These are phyloP conservation scores for Pezicula rhizophila DNA, from an alignment of 2,329 filamentous ascomycete species.

Conservation along the genomic window DNA sequence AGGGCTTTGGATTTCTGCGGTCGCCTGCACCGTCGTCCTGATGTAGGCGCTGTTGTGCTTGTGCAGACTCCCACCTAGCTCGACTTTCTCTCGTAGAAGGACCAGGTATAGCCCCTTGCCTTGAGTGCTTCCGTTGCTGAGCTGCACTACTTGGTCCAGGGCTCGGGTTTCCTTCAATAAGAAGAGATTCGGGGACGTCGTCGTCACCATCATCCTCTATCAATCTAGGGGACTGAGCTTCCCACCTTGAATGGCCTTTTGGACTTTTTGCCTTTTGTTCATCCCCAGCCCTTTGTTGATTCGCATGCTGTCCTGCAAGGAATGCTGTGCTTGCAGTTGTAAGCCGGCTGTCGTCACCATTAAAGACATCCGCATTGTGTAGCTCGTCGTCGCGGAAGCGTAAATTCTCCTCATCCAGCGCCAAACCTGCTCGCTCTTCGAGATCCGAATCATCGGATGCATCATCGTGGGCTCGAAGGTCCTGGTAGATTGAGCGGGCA, in stretches of 20 bases:
- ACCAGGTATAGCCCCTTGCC: conserved; percentile 30
- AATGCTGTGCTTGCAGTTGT: conserved; percentile 27
- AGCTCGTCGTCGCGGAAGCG: conserved; percentile 27
- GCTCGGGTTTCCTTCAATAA: conserved; percentile 49
- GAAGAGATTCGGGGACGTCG: conserved; percentile 57
- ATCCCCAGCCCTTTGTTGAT: conserved; percentile 3
- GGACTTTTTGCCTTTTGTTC: conserved; percentile 6
- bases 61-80: conserved; percentile 49
- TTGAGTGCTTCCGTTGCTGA: conserved; percentile 15
- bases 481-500: conserved; percentile 29
- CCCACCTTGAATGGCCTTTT: conserved; percentile 15
- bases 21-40: conserved; percentile 33
- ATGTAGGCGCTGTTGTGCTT: conserved; percentile 45
- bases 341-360: conserved; percentile 24
- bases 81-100: conserved; percentile 38
- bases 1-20: conserved; percentile 35
- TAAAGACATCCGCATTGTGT: conserved; percentile 22
- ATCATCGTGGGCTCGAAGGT: conserved; percentile 26
- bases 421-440: conserved; percentile 26
- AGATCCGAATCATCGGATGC: conserved; percentile 23
- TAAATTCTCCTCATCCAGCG: conserved; percentile 29
- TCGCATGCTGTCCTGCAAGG: conserved; percentile 14
- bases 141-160: conserved; percentile 18
- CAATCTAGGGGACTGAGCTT: conserved; percentile 26
- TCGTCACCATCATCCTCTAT: conserved; percentile 32